A percentile compares a stretch with the other conserved stretches of the same genome.
Conservation (phyloP, 2,329 filamentous ascomycete genomes). For the Pseudopyricularia cyperi region DNA sequence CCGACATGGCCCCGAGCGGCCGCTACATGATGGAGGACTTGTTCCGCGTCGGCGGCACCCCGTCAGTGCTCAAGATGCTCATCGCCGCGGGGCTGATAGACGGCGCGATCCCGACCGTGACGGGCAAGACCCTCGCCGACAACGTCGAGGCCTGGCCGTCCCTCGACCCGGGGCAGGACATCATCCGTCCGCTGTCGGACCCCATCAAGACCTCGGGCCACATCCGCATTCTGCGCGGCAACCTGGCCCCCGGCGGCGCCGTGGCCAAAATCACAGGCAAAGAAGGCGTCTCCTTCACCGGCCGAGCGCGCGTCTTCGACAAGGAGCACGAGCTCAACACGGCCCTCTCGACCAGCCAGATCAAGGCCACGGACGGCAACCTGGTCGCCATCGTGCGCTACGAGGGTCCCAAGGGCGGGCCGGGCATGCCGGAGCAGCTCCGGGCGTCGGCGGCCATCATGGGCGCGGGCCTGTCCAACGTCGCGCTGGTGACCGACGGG, state of each 20-base stretch:
- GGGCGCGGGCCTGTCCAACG: conserved; percentile 70
- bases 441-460: conserved; percentile 89
- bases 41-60: conserved; percentile 74
- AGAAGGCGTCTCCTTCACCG: conserved; percentile 72
- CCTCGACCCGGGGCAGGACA: conserved; percentile 63
- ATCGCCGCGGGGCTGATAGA: conserved; percentile 65
- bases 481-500: conserved; percentile 86
- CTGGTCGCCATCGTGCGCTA: conserved; percentile 86
- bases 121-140: conserved; percentile 69
- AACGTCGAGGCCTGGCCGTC: conserved; percentile 69
- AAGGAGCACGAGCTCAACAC: conserved; percentile 71
- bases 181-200: conserved; percentile 69
- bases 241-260: conserved; percentile 72
- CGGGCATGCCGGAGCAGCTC: conserved; percentile 90
- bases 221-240: conserved; percentile 76
- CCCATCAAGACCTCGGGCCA: conserved; percentile 83
- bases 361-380: conserved; percentile 66
- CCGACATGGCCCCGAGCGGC: conserved; percentile 72
- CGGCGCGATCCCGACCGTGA: conserved; percentile 68
- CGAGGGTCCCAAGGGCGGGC: conserved; percentile 85
- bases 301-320: conserved; percentile 72
- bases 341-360: conserved; percentile 62
- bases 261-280: conserved; percentile 94
- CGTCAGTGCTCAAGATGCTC: conserved; percentile 73
- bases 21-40: conserved; percentile 77